These are phyloP conservation scores for Gaultheria prostrata DNA, from an alignment of 148 eudicot species.

Conservation along the genomic window DNA sequence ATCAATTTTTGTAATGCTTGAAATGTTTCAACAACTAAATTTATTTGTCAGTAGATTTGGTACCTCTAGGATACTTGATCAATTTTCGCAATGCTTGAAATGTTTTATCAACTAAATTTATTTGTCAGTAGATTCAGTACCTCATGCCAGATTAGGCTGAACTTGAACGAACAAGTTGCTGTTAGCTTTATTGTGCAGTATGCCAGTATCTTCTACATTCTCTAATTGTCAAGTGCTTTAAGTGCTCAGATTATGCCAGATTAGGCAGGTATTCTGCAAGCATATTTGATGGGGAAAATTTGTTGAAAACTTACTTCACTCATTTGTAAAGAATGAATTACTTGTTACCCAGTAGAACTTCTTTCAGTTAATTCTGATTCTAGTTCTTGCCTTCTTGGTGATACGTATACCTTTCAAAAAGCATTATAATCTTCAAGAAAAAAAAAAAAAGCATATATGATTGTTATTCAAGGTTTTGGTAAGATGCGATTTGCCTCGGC, in stretches of 20 bases:
- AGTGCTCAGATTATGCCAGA: background rate
- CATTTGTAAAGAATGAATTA: background rate
- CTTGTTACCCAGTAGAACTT: background rate
- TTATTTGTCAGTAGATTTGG: background rate
- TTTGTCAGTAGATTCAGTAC: background rate
- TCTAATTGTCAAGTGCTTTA: background rate
- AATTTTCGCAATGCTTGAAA: background rate
- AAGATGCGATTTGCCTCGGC: background rate
- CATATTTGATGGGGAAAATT: background rate
- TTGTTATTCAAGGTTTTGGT: background rate
- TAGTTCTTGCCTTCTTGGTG: background rate
- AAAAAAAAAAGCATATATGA: no score
- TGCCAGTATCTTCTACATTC: background rate
- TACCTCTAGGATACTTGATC: background rate
- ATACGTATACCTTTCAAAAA: background rate
- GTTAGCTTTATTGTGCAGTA: background rate
- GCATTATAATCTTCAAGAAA: background rate
- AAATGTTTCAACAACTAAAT: background rate
- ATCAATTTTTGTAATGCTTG: no score
- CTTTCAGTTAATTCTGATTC: slow-evolving; percentile 3
- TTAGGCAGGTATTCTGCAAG: background rate
- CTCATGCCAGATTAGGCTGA: background rate
- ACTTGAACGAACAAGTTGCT: background rate
- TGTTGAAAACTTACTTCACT: background rate
- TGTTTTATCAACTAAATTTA: background rate